Base-by-base conservation (phyloP, 192 early-diverging fungal species). In the Backusella macrospora region DNA sequence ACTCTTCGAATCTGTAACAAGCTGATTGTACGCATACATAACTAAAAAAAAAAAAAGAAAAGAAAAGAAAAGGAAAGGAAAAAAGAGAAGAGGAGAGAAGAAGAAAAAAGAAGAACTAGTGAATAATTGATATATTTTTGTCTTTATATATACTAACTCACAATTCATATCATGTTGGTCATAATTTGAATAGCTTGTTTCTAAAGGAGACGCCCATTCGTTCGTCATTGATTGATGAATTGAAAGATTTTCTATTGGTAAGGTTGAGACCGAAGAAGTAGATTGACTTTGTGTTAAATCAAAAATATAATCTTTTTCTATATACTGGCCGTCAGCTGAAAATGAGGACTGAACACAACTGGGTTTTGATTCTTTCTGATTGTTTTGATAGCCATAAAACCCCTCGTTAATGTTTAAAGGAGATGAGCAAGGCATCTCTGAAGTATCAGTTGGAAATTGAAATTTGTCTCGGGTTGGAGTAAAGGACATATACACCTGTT, bases 181-280 rank as follows among this genome's bases (percentile, higher is more conserved):
- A 46, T 68, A 68, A 43, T 47, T 45, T 13, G 42, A 29, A 68
- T 68, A 47, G 44, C 15, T 43, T 47, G 38, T 15, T 38, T 65
- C 34, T 13, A 68, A 4, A 29, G 67, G 67, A 14, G 45, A 47
- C 14, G 47, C 15, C 67, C 67, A 68, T 26, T 68, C 67, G 16
- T 68, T 26, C n/a, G 45, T 13, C 10, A 47, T 45, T 26, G 42
- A 6, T 29, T 45, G 67, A 15, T 68, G 44, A 15, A 68, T 45
- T 15, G 67, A 68, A 23, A 68, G 67, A 12, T 34, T 68, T 26
- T 68, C 67, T 68, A 68, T 23, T 21, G 67, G 45, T 47, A 68
- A 7, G 16, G 21, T 68, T 13, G 67, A 68, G n/a, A 45, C 45
- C 6, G 42, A 23, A 29, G 42, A 16, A 29, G 44, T 47, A 42